Conservation (phyloP, 78 protist species). For the Dictyostelium firmibasis region DNA sequence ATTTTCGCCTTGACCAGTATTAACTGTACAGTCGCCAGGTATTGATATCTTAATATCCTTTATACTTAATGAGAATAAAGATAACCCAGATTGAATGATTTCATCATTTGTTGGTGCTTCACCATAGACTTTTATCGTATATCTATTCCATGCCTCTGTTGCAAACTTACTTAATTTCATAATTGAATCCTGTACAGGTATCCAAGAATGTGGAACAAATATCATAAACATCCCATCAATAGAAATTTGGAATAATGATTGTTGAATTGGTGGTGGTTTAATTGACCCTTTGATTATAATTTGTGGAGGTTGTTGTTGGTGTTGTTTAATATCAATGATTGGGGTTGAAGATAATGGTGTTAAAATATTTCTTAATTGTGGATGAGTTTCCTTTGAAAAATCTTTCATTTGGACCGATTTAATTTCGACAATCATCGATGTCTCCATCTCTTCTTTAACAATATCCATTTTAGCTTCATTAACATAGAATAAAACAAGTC, state of each 20-base stretch:
- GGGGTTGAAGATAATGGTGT: background rate
- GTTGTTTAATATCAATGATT: background rate
- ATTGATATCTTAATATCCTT: conserved; percentile 19
- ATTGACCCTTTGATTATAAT: conserved; percentile 34
- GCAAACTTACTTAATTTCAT: background rate
- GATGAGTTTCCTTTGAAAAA: conserved; percentile 35
- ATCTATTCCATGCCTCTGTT: conserved; percentile 54
- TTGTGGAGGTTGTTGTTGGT: background rate
- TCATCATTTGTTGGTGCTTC: conserved; percentile 55
- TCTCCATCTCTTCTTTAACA: conserved; percentile 31
- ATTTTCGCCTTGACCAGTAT: conserved; percentile 32
- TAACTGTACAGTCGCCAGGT: conserved; percentile 20
- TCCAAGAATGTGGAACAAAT: conserved; percentile 68
- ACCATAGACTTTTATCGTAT: conserved; percentile 34
- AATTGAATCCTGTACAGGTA: conserved; percentile 35
- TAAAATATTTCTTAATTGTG: conserved; percentile 3
- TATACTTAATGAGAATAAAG: conserved; percentile 6
- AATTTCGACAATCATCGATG: conserved; percentile 8
- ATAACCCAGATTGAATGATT: conserved; percentile 61
- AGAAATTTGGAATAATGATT: conserved; percentile 30
- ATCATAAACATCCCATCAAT: conserved; percentile 26
- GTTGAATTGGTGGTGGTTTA: conserved; percentile 78
- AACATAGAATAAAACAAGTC: conserved; percentile 36
- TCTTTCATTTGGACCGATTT: conserved; percentile 19
- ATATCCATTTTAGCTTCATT: conserved; percentile 25